These are phyloP conservation scores for Daldinia grandis DNA, from an alignment of 495 filamentous ascomycete genomes.

Conservation along the genomic window DNA sequence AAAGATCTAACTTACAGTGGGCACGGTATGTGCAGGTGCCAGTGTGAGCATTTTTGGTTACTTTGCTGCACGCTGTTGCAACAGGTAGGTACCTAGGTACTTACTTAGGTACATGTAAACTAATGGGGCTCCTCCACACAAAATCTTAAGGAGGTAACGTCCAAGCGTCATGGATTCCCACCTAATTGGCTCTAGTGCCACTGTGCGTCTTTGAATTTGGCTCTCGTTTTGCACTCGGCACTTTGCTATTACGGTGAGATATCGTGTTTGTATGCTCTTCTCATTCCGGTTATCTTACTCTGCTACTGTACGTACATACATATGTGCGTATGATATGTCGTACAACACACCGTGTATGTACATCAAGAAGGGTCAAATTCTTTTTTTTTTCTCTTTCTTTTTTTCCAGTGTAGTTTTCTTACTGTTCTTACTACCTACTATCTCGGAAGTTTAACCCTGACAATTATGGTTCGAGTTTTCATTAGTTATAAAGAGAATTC, in stretches of 20 bases:
- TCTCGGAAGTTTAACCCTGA: background rate
- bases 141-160: conserved; percentile 18
- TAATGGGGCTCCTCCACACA: conserved; percentile 31
- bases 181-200: conserved; percentile 27
- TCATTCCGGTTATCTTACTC: background rate
- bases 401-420: background rate
- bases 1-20: conserved; percentile 32
- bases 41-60: background rate
- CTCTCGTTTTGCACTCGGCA: background rate
- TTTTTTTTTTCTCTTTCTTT: no score
- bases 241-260: conserved; percentile 13
- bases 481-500: background rate
- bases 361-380: background rate
- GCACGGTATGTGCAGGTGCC: background rate
- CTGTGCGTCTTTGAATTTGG: conserved; percentile 9
- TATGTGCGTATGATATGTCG: background rate
- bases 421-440: background rate
- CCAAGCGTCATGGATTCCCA: conserved; percentile 33
- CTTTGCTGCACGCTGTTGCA: background rate
- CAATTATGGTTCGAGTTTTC: background rate
- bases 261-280: background rate
- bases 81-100: background rate
- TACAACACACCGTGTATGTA: conserved; percentile 1
- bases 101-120: background rate
- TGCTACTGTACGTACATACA: background rate